phyloP scores from a whole-genome alignment of 169 alveolate genomes.

The Plasmodium ovale region DNA sequence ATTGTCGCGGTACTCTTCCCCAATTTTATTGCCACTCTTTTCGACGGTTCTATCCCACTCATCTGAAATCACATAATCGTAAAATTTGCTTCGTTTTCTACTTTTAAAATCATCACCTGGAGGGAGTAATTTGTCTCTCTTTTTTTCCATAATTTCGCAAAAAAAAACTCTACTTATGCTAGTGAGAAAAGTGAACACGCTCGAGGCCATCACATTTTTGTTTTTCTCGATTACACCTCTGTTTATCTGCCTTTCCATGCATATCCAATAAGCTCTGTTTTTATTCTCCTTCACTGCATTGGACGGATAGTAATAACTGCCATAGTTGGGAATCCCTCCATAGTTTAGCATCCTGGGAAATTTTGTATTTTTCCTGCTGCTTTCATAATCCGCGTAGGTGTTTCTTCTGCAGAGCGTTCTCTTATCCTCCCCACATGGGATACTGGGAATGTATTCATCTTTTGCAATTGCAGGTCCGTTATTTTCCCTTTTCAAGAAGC shows the following conservation, averaged over 20 bases:
- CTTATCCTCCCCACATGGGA: too few relatives aligned
- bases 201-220: conserved; percentile 14
- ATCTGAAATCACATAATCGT: conserved; percentile 37
- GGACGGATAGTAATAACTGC: not conserved
- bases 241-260: conserved; percentile 36
- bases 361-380: not conserved
- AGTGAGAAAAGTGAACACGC: conserved; percentile 20
- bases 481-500: not conserved
- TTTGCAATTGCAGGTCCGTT: not conserved
- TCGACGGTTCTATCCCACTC: not conserved
- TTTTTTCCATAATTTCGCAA: conserved; percentile 52
- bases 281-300: conserved; percentile 12
- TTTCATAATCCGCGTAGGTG: not conserved
- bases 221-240: conserved; percentile 19
- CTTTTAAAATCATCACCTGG: conserved; percentile 10
- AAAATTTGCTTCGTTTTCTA: conserved; percentile 29
- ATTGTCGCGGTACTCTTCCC: not conserved
- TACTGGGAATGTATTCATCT: not conserved
- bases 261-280: conserved; percentile 36
- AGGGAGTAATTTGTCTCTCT: conserved; percentile 39
- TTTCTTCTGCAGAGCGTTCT: too few relatives aligned
- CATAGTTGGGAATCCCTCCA: too few relatives aligned
- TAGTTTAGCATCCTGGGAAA: too few relatives aligned
- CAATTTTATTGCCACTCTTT: not conserved
- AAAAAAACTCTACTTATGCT: conserved; percentile 61